Conservation (phyloP, 1,139 yeast genomes). For the Pneumocystis oryctolagi region DNA sequence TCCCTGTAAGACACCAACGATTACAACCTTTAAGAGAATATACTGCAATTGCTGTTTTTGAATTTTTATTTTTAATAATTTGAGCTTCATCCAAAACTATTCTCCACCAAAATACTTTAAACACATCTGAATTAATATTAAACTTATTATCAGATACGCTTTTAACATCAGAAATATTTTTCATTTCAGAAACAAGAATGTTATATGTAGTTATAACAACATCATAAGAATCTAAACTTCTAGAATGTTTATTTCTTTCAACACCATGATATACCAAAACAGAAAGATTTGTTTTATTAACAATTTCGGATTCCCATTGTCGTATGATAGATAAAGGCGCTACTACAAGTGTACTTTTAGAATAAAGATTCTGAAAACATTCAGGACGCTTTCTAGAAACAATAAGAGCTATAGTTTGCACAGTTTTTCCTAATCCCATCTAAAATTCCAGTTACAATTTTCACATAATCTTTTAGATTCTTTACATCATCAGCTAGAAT, state of each 20-base stretch:
- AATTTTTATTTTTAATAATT: constrained; percentile 62
- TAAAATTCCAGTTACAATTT: constrained; percentile 1
- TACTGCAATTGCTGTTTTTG: constrained; percentile 69
- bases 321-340: constrained; percentile 70
- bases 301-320: constrained; percentile 64
- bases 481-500: constrained; percentile 70
- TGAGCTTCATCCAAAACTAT: constrained; percentile 88
- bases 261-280: constrained; percentile 53
- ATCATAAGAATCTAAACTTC: constrained; percentile 41
- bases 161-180: constrained; percentile 11
- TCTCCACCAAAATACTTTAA: constrained; percentile 39
- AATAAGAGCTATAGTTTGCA: constrained; percentile 60
- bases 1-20: constrained; percentile 79
- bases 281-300: constrained; percentile 31
- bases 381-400: constrained; percentile 21
- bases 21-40: constrained; percentile 42
- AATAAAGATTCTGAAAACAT: constrained; percentile 4
- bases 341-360: constrained; percentile 40
- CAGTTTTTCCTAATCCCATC: constrained; percentile 91
- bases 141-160: constrained; percentile 23
- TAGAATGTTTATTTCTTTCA: constrained; percentile 15
- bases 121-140: constrained; percentile 45
- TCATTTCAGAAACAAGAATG: constrained; percentile 27
- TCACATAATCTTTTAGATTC: background rate
- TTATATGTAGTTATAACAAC: constrained; percentile 65